These are phyloP conservation scores for Polymyxa betae DNA, from an alignment of 208 protist species.

Conservation along the genomic window DNA sequence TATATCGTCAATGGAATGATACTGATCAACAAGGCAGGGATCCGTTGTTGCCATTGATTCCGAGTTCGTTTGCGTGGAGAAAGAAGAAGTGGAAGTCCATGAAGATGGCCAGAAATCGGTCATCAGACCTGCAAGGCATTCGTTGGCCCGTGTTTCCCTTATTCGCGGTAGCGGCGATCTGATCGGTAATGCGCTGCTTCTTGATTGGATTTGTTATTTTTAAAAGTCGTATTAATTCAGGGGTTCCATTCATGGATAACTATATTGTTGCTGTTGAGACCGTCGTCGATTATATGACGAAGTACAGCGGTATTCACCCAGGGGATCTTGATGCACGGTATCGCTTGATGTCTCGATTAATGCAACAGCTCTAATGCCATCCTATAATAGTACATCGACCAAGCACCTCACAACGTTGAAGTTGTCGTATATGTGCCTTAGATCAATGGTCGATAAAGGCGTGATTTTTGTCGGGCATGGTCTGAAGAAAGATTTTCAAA, in stretches of 20 bases:
- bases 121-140: neutral
- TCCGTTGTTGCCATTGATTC: constrained; percentile 48
- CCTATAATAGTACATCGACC: neutral
- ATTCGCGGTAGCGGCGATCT: neutral
- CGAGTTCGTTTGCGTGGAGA: constrained; percentile 52
- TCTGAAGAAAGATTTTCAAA: constrained; percentile 55
- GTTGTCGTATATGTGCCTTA: neutral
- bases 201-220: neutral
- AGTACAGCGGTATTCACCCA: constrained; percentile 51
- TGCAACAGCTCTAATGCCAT: neutral
- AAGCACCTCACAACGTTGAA: constrained; percentile 49
- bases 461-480: constrained; percentile 49
- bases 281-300: constrained; percentile 51
- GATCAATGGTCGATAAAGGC: constrained; percentile 36
- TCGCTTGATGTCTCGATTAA: neutral
- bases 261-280: constrained; percentile 11
- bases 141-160: neutral
- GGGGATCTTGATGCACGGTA: constrained; percentile 38
- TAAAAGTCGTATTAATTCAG: neutral
- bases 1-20: no score
- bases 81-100: constrained; percentile 41
- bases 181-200: neutral
- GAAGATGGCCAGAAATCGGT: neutral
- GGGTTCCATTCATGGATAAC: constrained; percentile 21
- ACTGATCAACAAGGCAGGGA: no score